Base-by-base conservation (phyloP, 192 early-diverging fungal species). In the Pilobolus umbonatus region DNA sequence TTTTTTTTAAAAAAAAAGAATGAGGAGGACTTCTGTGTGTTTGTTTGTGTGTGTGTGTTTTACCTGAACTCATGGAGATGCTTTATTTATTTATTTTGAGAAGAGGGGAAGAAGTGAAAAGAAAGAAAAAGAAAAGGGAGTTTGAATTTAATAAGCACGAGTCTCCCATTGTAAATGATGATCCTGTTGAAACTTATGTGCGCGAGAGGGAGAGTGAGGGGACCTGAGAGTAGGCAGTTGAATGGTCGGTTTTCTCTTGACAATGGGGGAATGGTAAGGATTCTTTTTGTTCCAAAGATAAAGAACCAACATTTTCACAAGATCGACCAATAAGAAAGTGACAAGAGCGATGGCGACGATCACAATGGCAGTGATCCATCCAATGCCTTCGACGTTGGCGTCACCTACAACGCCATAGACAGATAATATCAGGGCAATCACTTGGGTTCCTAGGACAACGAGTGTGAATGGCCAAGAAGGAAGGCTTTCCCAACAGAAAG, bases 391-490 rank as follows among this genome's bases (percentile, higher is more conserved):
- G n/a, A 69, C 57, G 22, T 24, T 53, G 0, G 28, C 62, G 60
- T 43, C 60, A 24, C 74, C 74, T 62, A 64, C 62, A 19, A 60
- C 55, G n/a, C 77, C 76, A 59, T 75, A 79, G 4, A 80, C 71
- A 17, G 72, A 75, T 48, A 79, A 68, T 34, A 83, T 51, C 42
- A 83, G 59, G 8, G 88, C 88, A 60, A 90, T 71, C 29, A 90
- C 74, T 45, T 90, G 88, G 0, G 88, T 90, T 9, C 79, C 85
- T 0, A 78, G 58, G 36, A 90, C 75, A 12, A 84, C 85, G 0
- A 47, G 35, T 8, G 79, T 78, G 63, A 90, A 90, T 25, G 64
- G 48, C 61, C 49, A 74, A 1, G 70, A 73, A 0, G 88, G 88
- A 39, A 69, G 49, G 17, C 68, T 78, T 25, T 82, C 68, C 80